Evolutionary conservation across 2,329 filamentous ascomycete species (phyloP), one percentile per base, ranked within the genome.

Genomic region (Cladosporium austrohemisphaericum): DNA sequence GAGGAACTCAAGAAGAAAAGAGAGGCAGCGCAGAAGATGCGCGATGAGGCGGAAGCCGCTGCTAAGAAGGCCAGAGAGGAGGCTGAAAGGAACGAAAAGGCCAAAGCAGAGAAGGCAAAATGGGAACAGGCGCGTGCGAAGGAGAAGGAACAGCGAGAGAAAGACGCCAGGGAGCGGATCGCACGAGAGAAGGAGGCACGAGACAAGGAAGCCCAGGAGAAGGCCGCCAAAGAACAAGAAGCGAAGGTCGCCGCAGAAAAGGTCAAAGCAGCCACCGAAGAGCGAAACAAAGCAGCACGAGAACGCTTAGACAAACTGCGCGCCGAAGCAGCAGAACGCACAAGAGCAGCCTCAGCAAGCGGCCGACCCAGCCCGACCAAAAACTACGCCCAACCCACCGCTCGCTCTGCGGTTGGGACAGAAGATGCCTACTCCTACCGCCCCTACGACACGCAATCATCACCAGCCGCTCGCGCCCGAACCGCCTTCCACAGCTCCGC

Each of bases 1-100:
- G 82, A 85, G 54, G 76, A 78, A 54, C 79, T 80, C 78, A 84
- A 58, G 78, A 62, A 59, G 53, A 65, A 64, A 49, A 79, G 79
- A 46, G 43, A 47, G 84, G 87, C 60, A 9, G 32, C 32, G 16
- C 32, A 5, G 81, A 85, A 54, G 75, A 78, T 54, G 80, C 78
- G 55, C 71, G 76, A 54, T 48, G 53, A 50, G 19, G 47, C 37
- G 5, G 38, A 62, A 60, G 43, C 68, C 64, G 44, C 67, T 69
- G 55, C 47, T 7, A 22, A 72, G 51, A 72, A 71, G 49, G 60
- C 70, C 8, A 72, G 74, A 51, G 76, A 75, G 58, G 75, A 76
- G 57, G 71, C 69, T 20, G 73, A 74, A 16, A 65, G 67, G 31
- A 61, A 65, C 26, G 71, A 71, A 22, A 69, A 68, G 48, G 72